phyloP scores from a whole-genome alignment of 2,329 filamentous ascomycete species.

The Colletotrichum shisoi region DNA sequence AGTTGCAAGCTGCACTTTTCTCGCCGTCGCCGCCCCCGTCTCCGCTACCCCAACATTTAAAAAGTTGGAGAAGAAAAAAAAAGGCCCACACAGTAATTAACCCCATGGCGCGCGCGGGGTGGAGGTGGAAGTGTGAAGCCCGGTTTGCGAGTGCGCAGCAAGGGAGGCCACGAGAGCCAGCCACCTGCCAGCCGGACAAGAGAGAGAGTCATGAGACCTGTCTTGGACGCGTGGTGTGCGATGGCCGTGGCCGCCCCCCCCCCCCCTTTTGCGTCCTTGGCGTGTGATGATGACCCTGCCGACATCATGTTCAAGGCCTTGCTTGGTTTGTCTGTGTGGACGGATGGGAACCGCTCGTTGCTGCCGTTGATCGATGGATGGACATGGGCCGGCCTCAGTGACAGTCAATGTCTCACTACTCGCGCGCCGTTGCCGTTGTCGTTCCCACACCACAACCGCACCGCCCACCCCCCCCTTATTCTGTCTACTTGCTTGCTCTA shows the following conservation, averaged over 20 bases:
- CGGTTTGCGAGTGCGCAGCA: slow-evolving; percentile 9
- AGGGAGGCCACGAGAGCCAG: slow-evolving; percentile 34
- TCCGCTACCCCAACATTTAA: neutral
- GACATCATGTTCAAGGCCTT: neutral
- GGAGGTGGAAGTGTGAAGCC: slow-evolving; percentile 7
- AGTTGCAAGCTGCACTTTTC: too few species aligned
- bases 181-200: slow-evolving; percentile 31
- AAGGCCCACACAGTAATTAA: neutral
- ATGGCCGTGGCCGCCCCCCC: too few species aligned
- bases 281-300: slow-evolving; percentile 2
- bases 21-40: too few species aligned
- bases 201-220: slow-evolving; percentile 34
- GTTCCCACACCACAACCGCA: neutral
- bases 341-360: too few species aligned
- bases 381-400: slow-evolving; percentile 4
- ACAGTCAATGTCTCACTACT: slow-evolving; percentile 4
- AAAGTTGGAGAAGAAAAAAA: slow-evolving; percentile 4
- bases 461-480: neutral
- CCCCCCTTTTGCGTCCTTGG: slow-evolving; percentile 14
- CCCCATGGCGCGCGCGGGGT: slow-evolving; percentile 17
- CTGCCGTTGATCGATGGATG: neutral
- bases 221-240: slow-evolving; percentile 31
- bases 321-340: neutral
- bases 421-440: slow-evolving; percentile 13
- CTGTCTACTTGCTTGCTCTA: slow-evolving; percentile 1